These are phyloP conservation scores for Blastobotrys capitulatus DNA, from an alignment of 1,139 yeast species.

Conservation along the genomic window DNA sequence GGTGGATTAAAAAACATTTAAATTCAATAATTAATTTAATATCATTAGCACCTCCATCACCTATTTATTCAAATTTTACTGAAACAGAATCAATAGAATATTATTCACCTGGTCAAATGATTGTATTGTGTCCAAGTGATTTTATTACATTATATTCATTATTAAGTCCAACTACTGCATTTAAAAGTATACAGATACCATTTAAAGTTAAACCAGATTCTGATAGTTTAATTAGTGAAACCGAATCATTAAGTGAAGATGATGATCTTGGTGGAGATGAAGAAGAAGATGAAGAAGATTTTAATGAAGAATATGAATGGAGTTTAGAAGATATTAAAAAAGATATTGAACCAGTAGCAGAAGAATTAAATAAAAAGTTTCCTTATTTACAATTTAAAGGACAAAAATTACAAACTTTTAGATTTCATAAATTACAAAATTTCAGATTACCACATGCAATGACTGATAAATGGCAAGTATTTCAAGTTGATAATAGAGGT, in stretches of 20 bases:
- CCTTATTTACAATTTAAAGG: slow-evolving; percentile 26
- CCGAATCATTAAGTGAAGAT: slow-evolving; percentile 6
- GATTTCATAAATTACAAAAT: slow-evolving; percentile 23
- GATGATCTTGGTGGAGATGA: slow-evolving; percentile 13
- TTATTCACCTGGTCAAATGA: slow-evolving; percentile 25
- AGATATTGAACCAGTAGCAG: slow-evolving; percentile 34
- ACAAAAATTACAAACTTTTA: slow-evolving; percentile 12
- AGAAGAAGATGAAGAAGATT: slow-evolving; percentile 7
- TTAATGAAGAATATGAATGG: slow-evolving; percentile 30
- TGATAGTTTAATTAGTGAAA: slow-evolving; percentile 5
- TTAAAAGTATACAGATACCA: not conserved
- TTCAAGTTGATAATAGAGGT: slow-evolving; percentile 29
- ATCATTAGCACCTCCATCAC: slow-evolving; percentile 12
- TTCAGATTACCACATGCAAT: slow-evolving; percentile 26
- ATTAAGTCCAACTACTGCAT: slow-evolving; percentile 23
- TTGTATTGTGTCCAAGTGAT: slow-evolving; percentile 32
- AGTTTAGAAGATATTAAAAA: slow-evolving; percentile 31
- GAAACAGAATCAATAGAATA: slow-evolving; percentile 12
- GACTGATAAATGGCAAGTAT: slow-evolving; percentile 34
- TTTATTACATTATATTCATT: slow-evolving; percentile 28
- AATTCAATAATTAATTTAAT: slow-evolving; percentile 15
- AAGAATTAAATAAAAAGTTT: slow-evolving; percentile 26
- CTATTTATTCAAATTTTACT: slow-evolving; percentile 9
- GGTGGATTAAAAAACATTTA: slow-evolving; percentile 14
- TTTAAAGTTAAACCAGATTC: slow-evolving; percentile 9